A percentile compares a stretch with the other conserved stretches of the same genome.
Conservation (phyloP, 805 yeast species). For the Suhomyces sp. region DNA sequence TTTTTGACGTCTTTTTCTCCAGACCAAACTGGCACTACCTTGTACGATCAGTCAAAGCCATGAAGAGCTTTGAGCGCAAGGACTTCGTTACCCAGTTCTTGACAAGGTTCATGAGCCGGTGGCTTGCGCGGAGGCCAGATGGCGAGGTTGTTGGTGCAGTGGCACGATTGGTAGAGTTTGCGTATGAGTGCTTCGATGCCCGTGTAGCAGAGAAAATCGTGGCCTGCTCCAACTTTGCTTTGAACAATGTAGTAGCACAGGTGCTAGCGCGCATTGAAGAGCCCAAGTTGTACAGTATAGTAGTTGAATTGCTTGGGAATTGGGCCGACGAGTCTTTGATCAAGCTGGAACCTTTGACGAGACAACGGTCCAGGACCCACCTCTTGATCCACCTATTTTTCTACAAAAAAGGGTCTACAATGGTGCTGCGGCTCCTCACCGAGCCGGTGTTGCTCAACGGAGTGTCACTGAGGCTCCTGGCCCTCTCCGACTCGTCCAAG, state of each 20-base stretch:
- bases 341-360: slow-evolving; percentile 35
- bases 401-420: slow-evolving; percentile 15
- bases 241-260: slow-evolving; percentile 17
- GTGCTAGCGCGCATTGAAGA: slow-evolving; percentile 6
- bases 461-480: slow-evolving; percentile 53
- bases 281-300: slow-evolving; percentile 2
- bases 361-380: slow-evolving; percentile 50
- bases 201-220: slow-evolving; percentile 18
- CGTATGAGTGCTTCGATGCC: slow-evolving; percentile 17
- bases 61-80: slow-evolving; percentile 29
- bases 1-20: slow-evolving; percentile 23
- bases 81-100: slow-evolving; percentile 17
- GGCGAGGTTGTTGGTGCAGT: slow-evolving; percentile 4
- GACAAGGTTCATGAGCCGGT: not conserved
- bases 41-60: slow-evolving; percentile 8
- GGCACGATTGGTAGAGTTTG: slow-evolving; percentile 9
- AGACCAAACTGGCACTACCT: slow-evolving; percentile 18
- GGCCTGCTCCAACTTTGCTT: slow-evolving; percentile 7
- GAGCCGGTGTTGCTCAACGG: slow-evolving; percentile 44
- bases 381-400: slow-evolving; percentile 39
- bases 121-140: not conserved
- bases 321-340: slow-evolving; percentile 36
- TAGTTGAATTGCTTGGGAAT: slow-evolving; percentile 1
- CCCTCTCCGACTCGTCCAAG: slow-evolving; percentile 45
- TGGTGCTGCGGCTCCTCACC: slow-evolving; percentile 28